Evolutionary conservation across 768 basidiomycete species (phyloP).

Genomic region (Russula griseocarnosa): DNA sequence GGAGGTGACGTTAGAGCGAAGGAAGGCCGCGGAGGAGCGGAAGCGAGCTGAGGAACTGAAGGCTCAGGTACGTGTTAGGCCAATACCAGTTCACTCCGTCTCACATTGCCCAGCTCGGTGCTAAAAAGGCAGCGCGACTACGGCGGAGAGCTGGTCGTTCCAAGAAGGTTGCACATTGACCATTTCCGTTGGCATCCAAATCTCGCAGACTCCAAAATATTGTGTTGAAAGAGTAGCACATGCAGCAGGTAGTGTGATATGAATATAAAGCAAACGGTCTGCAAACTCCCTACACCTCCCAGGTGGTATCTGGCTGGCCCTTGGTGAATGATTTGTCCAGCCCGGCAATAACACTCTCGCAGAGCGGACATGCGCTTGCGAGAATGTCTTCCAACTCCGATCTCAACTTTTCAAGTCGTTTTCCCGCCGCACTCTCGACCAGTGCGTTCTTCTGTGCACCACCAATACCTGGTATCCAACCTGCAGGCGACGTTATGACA

Average conservation of each 20-base stretch:
- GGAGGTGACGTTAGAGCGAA: slow-evolving; percentile 66
- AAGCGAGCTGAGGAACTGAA: slow-evolving; percentile 59
- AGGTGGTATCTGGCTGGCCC: slow-evolving; percentile 74
- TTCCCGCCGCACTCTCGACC: slow-evolving; percentile 51
- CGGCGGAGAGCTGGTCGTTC: slow-evolving; percentile 69
- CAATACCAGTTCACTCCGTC: slow-evolving; percentile 6
- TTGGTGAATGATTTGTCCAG: slow-evolving; percentile 84
- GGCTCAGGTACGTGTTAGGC: slow-evolving; percentile 45
- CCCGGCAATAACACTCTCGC: slow-evolving; percentile 82
- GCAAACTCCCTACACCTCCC: slow-evolving; percentile 51
- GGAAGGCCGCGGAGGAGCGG: slow-evolving; percentile 69
- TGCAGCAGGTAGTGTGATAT: slow-evolving; percentile 4
- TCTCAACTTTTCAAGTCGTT: slow-evolving; percentile 67
- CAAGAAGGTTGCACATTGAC: slow-evolving; percentile 76
- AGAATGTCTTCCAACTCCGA: slow-evolving; percentile 86
- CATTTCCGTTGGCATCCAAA: background rate
- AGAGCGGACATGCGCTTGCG: slow-evolving; percentile 86
- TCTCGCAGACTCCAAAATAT: background rate
- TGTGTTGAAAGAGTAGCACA: background rate
- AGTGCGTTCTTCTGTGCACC: slow-evolving; percentile 44
- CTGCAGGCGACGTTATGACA: slow-evolving; percentile 66
- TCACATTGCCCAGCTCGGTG: slow-evolving; percentile 60
- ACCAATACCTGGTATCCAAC: slow-evolving; percentile 68
- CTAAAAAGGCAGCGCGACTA: slow-evolving; percentile 67
- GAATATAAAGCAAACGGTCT: slow-evolving; percentile 12